Evolutionary conservation across 768 basidiomycete species (phyloP), one percentile per base, ranked within the genome.

Genomic region (Hemileccinum rubropunctum): DNA sequence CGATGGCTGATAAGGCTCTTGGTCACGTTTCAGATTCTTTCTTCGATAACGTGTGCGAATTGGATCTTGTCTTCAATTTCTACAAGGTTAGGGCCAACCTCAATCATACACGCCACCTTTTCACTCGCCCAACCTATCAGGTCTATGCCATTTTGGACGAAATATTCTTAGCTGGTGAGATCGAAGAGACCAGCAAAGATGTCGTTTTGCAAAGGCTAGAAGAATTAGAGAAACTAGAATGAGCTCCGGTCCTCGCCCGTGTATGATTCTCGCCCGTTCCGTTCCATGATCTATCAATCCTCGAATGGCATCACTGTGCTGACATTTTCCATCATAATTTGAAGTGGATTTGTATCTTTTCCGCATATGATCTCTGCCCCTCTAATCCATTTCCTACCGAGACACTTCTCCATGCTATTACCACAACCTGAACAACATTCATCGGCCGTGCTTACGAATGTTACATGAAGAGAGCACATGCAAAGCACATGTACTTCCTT

Each of bases 91-190:
- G 57, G 17, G 26, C 13, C 34, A 17, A 40, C 40, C 21, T 28
- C 21, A 1, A 15, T 45, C 40, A 8, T 32, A 3, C 12, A 2
- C 2, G 68, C 52, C 21, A 28, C 18, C 27, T 45, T 20, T 32
- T 52, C 36, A 58, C 37, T 6, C 11, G 15, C 17, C 2, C 15
- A 46, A 43, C 10, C 18, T 11, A 28, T 34, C 37, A 95, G 91
- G 95, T 98, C 7, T 98, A 99, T 62, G 94, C 97, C 3, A 98
- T 99, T 47, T 76, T 99, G 49, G 97, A 99, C 65, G 97, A 99
- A 65, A 91, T 98, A 45, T 98, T 99, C 73, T 78, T 99, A 13
- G 97, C 97, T 3, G 97, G 97, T 5, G 97, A 99, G 72, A 88
- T 98, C 36, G 95, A 98, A 70, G 97, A 98, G 71, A 98, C 95